Percentiles rank a stretch among this genome's conserved stretches.
These are phyloP conservation scores for sorghum (Sorghum bicolor) DNA, from an alignment of 176 grass and related monocot genomes.

Conservation along the genomic window Sorghum_bicolor_NCBIv3 NC_012872.2:9544501-9545000, in stretches of 20 bases:
- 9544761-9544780: not conserved
- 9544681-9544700: not conserved
- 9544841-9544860: not conserved
- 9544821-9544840: not conserved
- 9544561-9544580: not conserved
- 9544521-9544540: constrained; percentile 31
- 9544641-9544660: constrained; percentile 4
- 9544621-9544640: constrained; percentile 17
- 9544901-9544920: constrained; percentile 13
- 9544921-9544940: not conserved
- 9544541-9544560: constrained; percentile 21
- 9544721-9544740: constrained; percentile 1
- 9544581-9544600: not conserved
- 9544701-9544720: not conserved
- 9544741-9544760: not conserved
- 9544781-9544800: not conserved
- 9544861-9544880: not conserved
- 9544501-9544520: not conserved
- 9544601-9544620: constrained; percentile 8
- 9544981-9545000: not conserved
- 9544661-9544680: not conserved
- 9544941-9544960: not conserved
- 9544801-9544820: not conserved
- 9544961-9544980: not conserved
- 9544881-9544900: not conserved